A percentile compares a stretch with the other conserved stretches of the same genome.
Evolutionary conservation across 2,329 filamentous ascomycete genomes (phyloP).

Genomic region (Monilinia fructicola): DNA sequence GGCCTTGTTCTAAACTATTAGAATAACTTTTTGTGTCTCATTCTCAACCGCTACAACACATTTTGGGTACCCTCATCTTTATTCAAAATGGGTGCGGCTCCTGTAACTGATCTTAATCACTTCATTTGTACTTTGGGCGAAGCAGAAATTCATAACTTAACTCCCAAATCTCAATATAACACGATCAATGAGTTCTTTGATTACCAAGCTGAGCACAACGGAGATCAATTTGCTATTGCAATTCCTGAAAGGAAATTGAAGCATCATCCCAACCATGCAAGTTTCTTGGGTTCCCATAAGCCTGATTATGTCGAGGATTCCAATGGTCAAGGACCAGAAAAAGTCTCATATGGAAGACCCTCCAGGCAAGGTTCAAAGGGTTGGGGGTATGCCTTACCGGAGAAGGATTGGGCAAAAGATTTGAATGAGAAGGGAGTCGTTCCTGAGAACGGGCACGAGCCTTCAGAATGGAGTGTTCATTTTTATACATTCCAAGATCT

Average conservation of each 20-base stretch:
- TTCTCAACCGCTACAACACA: background rate
- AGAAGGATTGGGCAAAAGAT: background rate
- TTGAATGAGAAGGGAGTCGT: background rate
- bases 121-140: conserved; percentile 63
- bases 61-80: conserved; percentile 4
- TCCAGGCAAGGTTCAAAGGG: background rate
- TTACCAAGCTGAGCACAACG: conserved; percentile 12
- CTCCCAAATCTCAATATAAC: conserved; percentile 50
- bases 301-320: background rate
- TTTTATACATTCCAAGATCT: background rate
- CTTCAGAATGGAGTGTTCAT: background rate
- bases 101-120: conserved; percentile 42
- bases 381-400: background rate
- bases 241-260: background rate
- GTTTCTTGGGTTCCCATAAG: background rate
- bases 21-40: conserved; percentile 9
- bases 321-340: background rate
- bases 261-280: background rate
- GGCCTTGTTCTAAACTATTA: background rate
- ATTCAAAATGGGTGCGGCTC: background rate
- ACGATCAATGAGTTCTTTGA: conserved; percentile 53
- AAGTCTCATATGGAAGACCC: background rate
- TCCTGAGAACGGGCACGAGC: background rate
- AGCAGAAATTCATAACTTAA: conserved; percentile 38
- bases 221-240: conserved; percentile 4